Conservation (phyloP, 2,329 filamentous ascomycete species). For the Hymenoscyphus fraxineus region DNA sequence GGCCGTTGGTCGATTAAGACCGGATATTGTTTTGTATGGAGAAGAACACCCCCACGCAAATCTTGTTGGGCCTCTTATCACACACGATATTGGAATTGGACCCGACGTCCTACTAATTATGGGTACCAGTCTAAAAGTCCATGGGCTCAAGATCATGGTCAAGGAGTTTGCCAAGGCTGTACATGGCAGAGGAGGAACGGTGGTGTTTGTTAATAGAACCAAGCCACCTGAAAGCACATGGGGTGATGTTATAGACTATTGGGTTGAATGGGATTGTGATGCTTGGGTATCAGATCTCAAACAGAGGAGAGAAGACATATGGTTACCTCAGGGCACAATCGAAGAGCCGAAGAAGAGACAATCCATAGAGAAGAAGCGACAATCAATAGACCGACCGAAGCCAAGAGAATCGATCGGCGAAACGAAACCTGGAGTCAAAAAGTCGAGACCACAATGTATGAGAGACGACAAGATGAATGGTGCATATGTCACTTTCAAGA, state of each 20-base stretch:
- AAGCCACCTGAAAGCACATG: constrained; percentile 69
- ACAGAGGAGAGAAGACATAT: constrained; percentile 32
- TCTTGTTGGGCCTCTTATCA: constrained; percentile 63
- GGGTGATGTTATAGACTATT: constrained; percentile 71
- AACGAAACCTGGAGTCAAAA: constrained; percentile 6
- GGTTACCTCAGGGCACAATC: constrained; percentile 28
- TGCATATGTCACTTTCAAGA: constrained; percentile 31
- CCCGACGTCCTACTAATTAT: constrained; percentile 68
- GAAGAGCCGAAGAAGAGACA: constrained; percentile 20
- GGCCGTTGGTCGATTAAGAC: constrained; percentile 63
- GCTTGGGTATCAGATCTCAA: constrained; percentile 63
- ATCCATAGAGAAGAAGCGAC: constrained; percentile 16
- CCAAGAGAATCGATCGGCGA: constrained; percentile 3
- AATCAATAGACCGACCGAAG: constrained; percentile 10
- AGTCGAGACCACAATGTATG: constrained; percentile 22
- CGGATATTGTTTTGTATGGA: constrained; percentile 71
- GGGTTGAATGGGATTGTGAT: constrained; percentile 72
- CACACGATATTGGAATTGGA: constrained; percentile 60
- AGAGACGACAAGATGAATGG: constrained; percentile 33
- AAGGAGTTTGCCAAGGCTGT: constrained; percentile 69
- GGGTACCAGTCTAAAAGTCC: constrained; percentile 67
- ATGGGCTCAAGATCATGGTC: constrained; percentile 67
- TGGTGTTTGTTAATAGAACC: constrained; percentile 70
- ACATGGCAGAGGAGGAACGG: constrained; percentile 61
- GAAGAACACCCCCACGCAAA: constrained; percentile 69